Conservation (phyloP, 805 yeast genomes). For the Ogataea degrootiae region DNA sequence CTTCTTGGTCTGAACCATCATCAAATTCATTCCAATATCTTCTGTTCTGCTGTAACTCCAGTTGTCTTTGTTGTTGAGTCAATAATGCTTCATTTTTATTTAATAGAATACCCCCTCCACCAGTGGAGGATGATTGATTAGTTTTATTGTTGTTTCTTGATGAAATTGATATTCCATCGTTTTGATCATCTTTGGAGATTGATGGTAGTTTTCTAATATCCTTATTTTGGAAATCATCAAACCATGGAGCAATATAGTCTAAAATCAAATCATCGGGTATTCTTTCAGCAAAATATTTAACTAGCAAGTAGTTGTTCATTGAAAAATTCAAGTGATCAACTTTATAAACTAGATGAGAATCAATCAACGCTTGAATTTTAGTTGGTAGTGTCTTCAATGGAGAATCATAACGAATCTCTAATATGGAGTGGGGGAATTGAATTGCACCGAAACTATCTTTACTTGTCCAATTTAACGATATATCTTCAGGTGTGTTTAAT, state of each 20-base stretch:
- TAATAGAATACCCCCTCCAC: conserved; percentile 24
- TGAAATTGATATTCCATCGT: conserved; percentile 1
- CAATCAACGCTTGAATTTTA: conserved; percentile 34
- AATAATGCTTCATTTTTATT: conserved; percentile 24
- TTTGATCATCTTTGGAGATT: conserved; percentile 5
- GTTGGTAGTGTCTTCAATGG: conserved; percentile 30
- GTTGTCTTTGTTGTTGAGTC: conserved; percentile 6
- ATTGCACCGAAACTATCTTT: conserved; percentile 7
- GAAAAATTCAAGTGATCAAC: conserved; percentile 35
- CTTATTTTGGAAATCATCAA: conserved; percentile 18
- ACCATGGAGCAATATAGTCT: conserved; percentile 31
- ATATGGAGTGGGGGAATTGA: conserved; percentile 43
- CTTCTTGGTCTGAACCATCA: conserved; percentile 48
- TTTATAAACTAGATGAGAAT: conserved; percentile 45
- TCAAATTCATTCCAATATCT: conserved; percentile 70
- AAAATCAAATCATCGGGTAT: conserved; percentile 21
- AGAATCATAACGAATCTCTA: conserved; percentile 44
- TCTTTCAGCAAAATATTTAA: conserved; percentile 17
- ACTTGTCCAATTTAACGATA: conserved; percentile 7
- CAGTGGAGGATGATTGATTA: neutral
- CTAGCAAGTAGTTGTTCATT: conserved; percentile 27
- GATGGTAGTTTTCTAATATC: conserved; percentile 45
- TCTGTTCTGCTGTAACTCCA: conserved; percentile 11
- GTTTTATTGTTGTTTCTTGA: neutral
- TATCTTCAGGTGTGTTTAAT: conserved; percentile 2